These are phyloP conservation scores for Leishmania mexicana DNA, from an alignment of 208 protist genomes.

Conservation along the genomic window DNA sequence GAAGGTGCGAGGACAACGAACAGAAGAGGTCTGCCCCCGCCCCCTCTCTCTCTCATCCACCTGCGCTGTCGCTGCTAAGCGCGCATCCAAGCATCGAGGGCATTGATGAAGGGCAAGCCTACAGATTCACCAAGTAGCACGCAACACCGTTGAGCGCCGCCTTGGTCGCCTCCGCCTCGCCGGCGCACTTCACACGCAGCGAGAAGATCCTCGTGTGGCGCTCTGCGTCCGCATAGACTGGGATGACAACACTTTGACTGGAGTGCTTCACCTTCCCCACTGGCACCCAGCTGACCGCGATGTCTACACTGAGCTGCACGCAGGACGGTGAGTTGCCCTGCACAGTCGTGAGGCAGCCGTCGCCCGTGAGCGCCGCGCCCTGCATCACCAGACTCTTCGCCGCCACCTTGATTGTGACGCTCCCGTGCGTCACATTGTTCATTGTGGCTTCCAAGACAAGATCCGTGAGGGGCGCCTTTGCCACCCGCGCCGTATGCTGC, in stretches of 20 bases:
- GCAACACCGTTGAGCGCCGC: slow-evolving; percentile 71
- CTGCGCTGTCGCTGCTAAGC: not conserved
- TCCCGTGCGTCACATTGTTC: slow-evolving; percentile 9
- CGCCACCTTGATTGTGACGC: slow-evolving; percentile 50
- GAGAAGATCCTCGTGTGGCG: slow-evolving; percentile 57
- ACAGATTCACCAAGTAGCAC: slow-evolving; percentile 56
- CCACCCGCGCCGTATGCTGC: slow-evolving; percentile 90
- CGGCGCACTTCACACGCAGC: slow-evolving; percentile 46
- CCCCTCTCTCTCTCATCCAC: not conserved
- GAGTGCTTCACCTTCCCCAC: slow-evolving; percentile 22
- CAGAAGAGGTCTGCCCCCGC: not conserved
- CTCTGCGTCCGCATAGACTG: slow-evolving; percentile 74
- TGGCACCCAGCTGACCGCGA: slow-evolving; percentile 67
- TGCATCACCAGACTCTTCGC: slow-evolving; percentile 72
- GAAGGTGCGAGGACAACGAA: not conserved
- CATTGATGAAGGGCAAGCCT: not conserved
- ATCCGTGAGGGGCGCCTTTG: slow-evolving; percentile 73
- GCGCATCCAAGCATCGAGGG: not conserved
- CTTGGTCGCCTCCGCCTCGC: slow-evolving; percentile 28
- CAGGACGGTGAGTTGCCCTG: slow-evolving; percentile 73
- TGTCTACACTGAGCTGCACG: slow-evolving; percentile 43
- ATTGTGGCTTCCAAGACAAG: slow-evolving; percentile 65
- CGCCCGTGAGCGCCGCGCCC: slow-evolving; percentile 53
- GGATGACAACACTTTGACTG: slow-evolving; percentile 39
- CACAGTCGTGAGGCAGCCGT: slow-evolving; percentile 41